A percentile compares a stretch with the other conserved stretches of the same genome.
Conservation (phyloP, 75 land plant genomes). For the Selaginella moellendorffii region DNA sequence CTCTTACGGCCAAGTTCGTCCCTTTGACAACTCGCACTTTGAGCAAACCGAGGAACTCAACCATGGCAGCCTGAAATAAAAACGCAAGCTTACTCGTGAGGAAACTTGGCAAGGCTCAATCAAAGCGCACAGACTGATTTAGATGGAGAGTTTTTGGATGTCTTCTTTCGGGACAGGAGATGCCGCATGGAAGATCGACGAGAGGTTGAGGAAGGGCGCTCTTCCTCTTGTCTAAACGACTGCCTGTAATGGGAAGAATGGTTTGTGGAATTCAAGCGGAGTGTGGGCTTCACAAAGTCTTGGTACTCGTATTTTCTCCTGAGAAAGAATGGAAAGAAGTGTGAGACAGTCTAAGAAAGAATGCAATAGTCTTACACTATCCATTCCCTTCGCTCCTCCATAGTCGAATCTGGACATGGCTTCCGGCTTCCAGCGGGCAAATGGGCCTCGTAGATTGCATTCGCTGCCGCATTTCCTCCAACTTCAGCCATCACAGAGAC, state of each 20-base stretch:
- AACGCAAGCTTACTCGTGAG: no score
- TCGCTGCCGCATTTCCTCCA: slow-evolving; percentile 79
- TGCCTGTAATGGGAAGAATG: no score
- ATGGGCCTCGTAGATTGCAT: slow-evolving; percentile 71
- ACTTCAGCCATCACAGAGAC: slow-evolving; percentile 50
- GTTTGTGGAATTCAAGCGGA: slow-evolving; percentile 26
- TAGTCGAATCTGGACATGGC: slow-evolving; percentile 50
- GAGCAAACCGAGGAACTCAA: slow-evolving; percentile 67
- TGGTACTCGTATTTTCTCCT: slow-evolving; percentile 82
- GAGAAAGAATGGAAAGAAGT: no score
- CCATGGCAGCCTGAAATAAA: slow-evolving; percentile 71
- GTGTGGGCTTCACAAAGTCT: slow-evolving; percentile 67
- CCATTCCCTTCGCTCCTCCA: slow-evolving; percentile 46
- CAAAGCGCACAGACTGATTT: no score
- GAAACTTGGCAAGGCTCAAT: no score
- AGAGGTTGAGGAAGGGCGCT: slow-evolving; percentile 3
- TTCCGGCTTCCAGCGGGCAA: slow-evolving; percentile 44
- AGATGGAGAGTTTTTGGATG: no score
- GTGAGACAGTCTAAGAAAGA: neutral
- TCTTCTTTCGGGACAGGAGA: neutral
- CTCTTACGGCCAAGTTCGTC: slow-evolving; percentile 67
- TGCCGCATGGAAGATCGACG: neutral
- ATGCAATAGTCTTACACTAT: slow-evolving; percentile 37
- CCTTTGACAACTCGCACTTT: slow-evolving; percentile 68
- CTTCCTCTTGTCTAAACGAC: neutral